Evolutionary conservation across 2,329 filamentous ascomycete genomes (phyloP).

Genomic region (Botrytis galanthina): DNA sequence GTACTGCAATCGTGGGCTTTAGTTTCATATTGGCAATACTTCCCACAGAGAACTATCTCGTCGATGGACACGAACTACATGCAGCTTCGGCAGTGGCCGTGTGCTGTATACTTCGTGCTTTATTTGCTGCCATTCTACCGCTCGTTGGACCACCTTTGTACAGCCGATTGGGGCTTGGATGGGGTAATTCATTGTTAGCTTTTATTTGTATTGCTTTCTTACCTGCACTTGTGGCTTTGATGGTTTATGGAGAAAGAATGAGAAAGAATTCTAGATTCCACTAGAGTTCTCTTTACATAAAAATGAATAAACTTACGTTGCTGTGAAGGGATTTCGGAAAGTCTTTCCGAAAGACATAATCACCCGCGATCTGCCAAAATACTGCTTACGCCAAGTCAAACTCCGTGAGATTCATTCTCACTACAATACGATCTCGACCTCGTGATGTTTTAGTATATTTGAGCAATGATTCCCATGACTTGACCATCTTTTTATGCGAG

Average conservation of each 20-base stretch:
- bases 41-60: conserved; percentile 48
- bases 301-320: neutral
- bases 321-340: neutral
- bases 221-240: conserved; percentile 46
- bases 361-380: neutral
- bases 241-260: conserved; percentile 41
- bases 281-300: neutral
- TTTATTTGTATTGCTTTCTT: conserved; percentile 48
- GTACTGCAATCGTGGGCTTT: conserved; percentile 43
- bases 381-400: neutral
- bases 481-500: neutral
- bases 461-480: neutral
- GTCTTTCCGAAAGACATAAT: neutral
- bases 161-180: conserved; percentile 41
- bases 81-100: conserved; percentile 42
- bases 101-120: conserved; percentile 42
- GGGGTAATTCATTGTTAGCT: conserved; percentile 49
- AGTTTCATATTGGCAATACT: conserved; percentile 43
- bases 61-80: conserved; percentile 41
- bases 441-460: neutral
- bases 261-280: neutral
- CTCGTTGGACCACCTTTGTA: conserved; percentile 49
- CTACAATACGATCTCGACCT: neutral
- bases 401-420: neutral
- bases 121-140: conserved; percentile 50